phyloP scores from a whole-genome alignment of 2,329 filamentous ascomycete species.

The Xylariaceae sp. region DNA sequence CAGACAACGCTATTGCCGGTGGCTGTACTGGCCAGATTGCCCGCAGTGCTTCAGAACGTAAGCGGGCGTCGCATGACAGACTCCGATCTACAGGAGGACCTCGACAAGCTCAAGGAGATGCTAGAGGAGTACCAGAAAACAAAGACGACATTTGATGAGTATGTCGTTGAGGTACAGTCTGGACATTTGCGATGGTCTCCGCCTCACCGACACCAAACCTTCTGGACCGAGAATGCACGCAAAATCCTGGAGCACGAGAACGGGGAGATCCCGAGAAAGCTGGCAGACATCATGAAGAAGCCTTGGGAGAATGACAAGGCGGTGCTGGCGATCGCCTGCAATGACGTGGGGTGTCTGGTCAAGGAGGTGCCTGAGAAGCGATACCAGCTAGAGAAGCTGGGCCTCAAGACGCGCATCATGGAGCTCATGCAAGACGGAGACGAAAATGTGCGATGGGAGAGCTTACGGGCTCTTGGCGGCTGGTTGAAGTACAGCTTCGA shows the following conservation, averaged over 20 bases:
- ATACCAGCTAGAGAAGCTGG: constrained; percentile 74
- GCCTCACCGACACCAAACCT: constrained; percentile 79
- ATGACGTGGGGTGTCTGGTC: constrained; percentile 84
- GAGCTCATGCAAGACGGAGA: constrained; percentile 88
- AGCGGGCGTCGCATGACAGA: constrained; percentile 62
- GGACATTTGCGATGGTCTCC: constrained; percentile 92
- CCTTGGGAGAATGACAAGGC: constrained; percentile 79
- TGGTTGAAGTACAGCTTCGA: constrained; percentile 66
- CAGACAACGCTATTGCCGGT: constrained; percentile 74
- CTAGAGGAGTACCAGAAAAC: constrained; percentile 67
- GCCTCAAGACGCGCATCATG: constrained; percentile 86
- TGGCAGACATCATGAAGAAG: constrained; percentile 77
- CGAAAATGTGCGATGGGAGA: constrained; percentile 90
- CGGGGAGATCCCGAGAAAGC: constrained; percentile 72
- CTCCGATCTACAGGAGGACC: constrained; percentile 61
- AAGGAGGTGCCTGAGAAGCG: constrained; percentile 86
- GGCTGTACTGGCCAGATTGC: constrained; percentile 82
- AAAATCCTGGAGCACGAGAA: constrained; percentile 82
- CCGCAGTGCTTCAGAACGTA: constrained; percentile 62
- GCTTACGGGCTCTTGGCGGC: constrained; percentile 72
- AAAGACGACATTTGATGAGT: constrained; percentile 81
- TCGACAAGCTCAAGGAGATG: constrained; percentile 59
- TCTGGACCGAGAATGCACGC: constrained; percentile 89
- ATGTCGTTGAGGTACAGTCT: constrained; percentile 79
- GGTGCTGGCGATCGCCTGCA: constrained; percentile 88